Evolutionary conservation across 805 yeast species (phyloP), one percentile per base, ranked within the genome.

Genomic region (Candida maltosa): DNA sequence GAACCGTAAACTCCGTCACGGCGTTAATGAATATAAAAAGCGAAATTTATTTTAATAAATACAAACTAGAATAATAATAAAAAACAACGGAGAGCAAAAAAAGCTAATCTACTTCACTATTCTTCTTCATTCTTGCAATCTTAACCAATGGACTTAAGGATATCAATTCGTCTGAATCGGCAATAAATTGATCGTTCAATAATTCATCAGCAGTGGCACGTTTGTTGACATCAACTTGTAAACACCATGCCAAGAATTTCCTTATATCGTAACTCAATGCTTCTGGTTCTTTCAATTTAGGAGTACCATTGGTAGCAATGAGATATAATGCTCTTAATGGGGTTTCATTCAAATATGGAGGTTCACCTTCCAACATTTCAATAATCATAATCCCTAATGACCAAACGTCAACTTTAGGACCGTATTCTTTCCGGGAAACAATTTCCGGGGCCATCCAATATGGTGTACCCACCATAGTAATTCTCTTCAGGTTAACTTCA

Each of bases 391-490:
- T 93, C 46, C 99, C 98, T 43, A 93, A 65, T 6, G 96, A 87
- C 99, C 99, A 93, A 32, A 93, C 82, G 62, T 93, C 99, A 29
- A 93, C 96, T 56, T 93, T 89, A 31, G 95, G 93, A 23, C 95
- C 98, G 55, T 93, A 93, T 54, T 89, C 96, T 58, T 88, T 89
- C 48, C 94, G 78, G 14, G 89, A 79, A 18, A 93, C 96, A 35
- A 93, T 96, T 59, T 93, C 99, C 1, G 99, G 99, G 0, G 99
- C 99, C 99, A 93, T 93, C 99, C 99, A 93, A 58, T 93, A 93
- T 10, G 99, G 98, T 0, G 99, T 93, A 11, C 99, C 99, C 12
- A 93, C 98, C 95, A 93, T 87, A 4, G 99, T 93, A 3, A 96
- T 88, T 57, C 99, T 79, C 59, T 91, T 89, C 37, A 84, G 69